Percentiles rank a stretch among this genome's conserved stretches.
phyloP scores from a whole-genome alignment of 148 eudicot species.

The Rhododendron griersonianum region DNA sequence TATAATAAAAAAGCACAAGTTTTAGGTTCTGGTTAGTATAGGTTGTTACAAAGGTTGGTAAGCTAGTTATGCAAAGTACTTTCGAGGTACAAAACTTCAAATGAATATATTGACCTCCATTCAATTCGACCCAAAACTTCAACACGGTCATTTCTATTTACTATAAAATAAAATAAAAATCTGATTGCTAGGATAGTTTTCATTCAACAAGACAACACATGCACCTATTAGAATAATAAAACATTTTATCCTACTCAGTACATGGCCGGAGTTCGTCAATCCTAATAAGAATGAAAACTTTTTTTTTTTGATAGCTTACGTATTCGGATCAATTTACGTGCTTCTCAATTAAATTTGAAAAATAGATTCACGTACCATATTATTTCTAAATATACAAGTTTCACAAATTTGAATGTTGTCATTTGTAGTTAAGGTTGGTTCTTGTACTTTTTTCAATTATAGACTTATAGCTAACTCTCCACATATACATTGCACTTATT shows the following conservation, averaged over 20 bases:
- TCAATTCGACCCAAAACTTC: neutral
- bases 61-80: neutral
- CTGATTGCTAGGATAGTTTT: neutral
- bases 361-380: too few relatives aligned
- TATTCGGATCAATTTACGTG: too few relatives aligned
- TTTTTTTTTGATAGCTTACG: too few relatives aligned
- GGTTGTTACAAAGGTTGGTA: neutral
- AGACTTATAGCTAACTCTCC: neutral
- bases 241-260: too few relatives aligned
- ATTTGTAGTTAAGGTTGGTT: neutral
- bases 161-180: too few relatives aligned
- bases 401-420: neutral
- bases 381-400: too few relatives aligned
- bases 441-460: neutral
- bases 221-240: neutral
- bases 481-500: too few relatives aligned
- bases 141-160: too few relatives aligned
- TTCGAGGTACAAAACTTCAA: neutral
- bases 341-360: too few relatives aligned
- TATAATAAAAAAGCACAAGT: conserved; percentile 3
- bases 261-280: neutral
- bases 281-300: too few relatives aligned
- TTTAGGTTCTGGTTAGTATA: neutral
- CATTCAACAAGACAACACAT: neutral
- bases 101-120: too few relatives aligned